Percentiles rank a stretch among this genome's conserved stretches.
Conservation (phyloP, 148 eudicot species). For the Cornus kousa region DNA sequence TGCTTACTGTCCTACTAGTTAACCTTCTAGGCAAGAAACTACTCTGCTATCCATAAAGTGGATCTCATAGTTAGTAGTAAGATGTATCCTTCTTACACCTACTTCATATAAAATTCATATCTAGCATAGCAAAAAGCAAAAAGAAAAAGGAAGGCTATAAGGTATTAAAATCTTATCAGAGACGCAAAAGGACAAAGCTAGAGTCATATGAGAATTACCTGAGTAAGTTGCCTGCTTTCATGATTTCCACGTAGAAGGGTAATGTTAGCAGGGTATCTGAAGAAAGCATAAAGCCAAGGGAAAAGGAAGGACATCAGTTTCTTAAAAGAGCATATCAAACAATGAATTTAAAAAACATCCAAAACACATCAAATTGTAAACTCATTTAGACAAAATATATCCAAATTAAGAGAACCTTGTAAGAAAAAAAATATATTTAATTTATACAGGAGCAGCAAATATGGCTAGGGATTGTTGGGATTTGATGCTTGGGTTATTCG, state of each 20-base stretch:
- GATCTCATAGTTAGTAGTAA: no score
- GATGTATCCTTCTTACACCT: not conserved
- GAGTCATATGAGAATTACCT: conserved; percentile 38
- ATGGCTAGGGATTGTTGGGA: no score
- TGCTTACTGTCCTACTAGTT: no score
- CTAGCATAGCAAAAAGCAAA: not conserved
- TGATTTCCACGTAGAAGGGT: conserved; percentile 98
- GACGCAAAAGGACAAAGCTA: not conserved
- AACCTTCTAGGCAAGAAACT: no score
- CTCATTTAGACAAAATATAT: not conserved
- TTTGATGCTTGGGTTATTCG: no score
- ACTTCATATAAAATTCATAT: not conserved
- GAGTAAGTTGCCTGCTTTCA: conserved; percentile 97
- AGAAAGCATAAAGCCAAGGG: conserved; percentile 11
- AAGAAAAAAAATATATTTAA: not conserved
- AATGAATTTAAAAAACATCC: not conserved
- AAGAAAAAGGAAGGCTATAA: not conserved
- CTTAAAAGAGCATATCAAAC: conserved; percentile 5
- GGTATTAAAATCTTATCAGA: not conserved
- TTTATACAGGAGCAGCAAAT: no score
- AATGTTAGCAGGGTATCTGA: conserved; percentile 93
- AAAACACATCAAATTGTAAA: not conserved
- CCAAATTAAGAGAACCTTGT: not conserved
- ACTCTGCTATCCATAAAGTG: no score
- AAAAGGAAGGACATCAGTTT: not conserved